Percentiles rank a stretch among this genome's conserved stretches.
Evolutionary conservation across 2,329 filamentous ascomycete genomes (phyloP).

Genomic region (Colletotrichum orchidophilum): DNA sequence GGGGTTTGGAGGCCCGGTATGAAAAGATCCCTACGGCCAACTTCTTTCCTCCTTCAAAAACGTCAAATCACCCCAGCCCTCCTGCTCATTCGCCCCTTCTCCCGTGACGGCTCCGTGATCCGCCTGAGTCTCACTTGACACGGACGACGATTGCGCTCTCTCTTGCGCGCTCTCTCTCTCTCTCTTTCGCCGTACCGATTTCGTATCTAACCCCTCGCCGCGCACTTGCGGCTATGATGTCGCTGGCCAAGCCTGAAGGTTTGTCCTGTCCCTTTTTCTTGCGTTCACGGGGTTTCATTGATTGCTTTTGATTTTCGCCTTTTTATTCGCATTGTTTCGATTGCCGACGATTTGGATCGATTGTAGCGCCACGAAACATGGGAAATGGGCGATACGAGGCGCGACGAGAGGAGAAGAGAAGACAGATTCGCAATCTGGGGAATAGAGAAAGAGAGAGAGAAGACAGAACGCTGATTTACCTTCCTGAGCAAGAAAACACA

Average conservation of each 20-base stretch:
- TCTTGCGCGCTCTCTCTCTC: background rate
- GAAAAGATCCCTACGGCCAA: slow-evolving; percentile 28
- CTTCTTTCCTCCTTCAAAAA: slow-evolving; percentile 14
- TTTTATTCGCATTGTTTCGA: background rate
- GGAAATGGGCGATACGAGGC: background rate
- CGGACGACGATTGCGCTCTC: background rate
- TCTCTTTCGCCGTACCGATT: background rate
- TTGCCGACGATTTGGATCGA: background rate
- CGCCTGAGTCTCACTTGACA: background rate
- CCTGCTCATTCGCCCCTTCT: background rate
- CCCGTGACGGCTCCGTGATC: slow-evolving; percentile 18
- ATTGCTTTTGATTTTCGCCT: background rate
- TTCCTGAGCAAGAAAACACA: slow-evolving; percentile 9
- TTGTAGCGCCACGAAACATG: slow-evolving; percentile 13
- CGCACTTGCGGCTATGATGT: slow-evolving; percentile 13
- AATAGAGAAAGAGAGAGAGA: slow-evolving; percentile 2
- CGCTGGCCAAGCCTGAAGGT: slow-evolving; percentile 18
- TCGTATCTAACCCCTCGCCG: background rate
- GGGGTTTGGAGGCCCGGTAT: slow-evolving; percentile 8
- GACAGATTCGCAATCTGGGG: slow-evolving; percentile 24
- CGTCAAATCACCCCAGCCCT: background rate
- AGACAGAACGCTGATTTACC: slow-evolving; percentile 22
- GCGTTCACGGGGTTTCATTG: background rate
- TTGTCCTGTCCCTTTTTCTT: background rate
- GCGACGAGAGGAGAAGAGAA: slow-evolving; percentile 1